Base-by-base conservation (phyloP, 2,329 filamentous ascomycete genomes). In the Talaromyces amestolkiae region DNA sequence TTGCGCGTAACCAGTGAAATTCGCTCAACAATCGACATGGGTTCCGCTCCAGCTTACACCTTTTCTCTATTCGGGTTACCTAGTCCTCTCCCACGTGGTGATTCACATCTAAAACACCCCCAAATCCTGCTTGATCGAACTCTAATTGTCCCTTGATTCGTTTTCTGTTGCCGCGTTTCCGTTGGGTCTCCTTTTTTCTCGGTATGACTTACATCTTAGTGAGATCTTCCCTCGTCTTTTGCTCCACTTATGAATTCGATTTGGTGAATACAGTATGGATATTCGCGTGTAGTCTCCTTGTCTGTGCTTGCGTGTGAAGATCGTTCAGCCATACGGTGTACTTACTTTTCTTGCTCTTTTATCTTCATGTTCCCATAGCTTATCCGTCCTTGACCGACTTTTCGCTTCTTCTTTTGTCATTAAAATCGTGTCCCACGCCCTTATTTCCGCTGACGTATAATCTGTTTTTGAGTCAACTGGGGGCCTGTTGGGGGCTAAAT, bases 71-170 rank as follows among this genome's bases (percentile, higher is more conserved):
- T 41, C 54, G 54, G 56, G 0, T 9, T 45, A 59, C 56, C 22
- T 59, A 37, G 24, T 59, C 56, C 17, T 45, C 13, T 31, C 13
- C 56, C 56, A 59, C 56, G 56, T 59, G 56, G 56, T 59, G 56
- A 59, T 59, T 59, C 24, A 31, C 22, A 19, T 45, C 56, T 27
- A 27, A 45, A 43, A 59, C 53, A 43, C 19, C 35, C 15, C 56
- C 35, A 58, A 43, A 54, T 35, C 51, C 51, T 54, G 27, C 49
- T 53, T 33, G 49, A 53, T 33, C 17, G 24, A 53, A 53, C 17
- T 53, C 49, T 53, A n/a, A n/a, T 11, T n/a, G 24, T 9, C 31
- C 31, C 9, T 13, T 54, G 31, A 54, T 54, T 54, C 27, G 27
- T 54, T 27, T 35, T 22, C 22, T n/a, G 17, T 19, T 19, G 31